Base-by-base conservation (phyloP, 148 eudicot species). In the Spergularia bocconei region DNA sequence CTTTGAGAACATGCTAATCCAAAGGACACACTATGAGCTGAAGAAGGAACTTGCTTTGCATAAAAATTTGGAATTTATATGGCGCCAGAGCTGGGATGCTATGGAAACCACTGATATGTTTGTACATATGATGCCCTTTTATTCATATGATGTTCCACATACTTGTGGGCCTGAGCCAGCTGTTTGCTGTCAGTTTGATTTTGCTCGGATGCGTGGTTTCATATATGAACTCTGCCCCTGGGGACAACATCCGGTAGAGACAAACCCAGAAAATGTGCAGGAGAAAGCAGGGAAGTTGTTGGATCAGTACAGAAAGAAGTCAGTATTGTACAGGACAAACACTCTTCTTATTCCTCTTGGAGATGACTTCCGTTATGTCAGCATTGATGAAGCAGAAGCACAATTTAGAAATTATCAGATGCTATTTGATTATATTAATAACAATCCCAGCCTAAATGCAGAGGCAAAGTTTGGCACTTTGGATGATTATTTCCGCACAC, bases 91-190 rank as follows among this genome's bases (percentile, higher is more conserved):
- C 81, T 96, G 99, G 99, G 99, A 96, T 79, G 75, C 88, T 8
- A 85, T 87, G 77, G 99, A 91, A 87, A 87, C 97, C 65, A 92
- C 98, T 36, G 99, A 96, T 73, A 96, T 96, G 54, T 96, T 96
- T 80, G 99, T 96, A 69, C 99, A 96, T 88, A 91, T 92, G 98
- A 95, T 96, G 99, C 99, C 99, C n/a, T 96, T 96, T 60, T 92
- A 96, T 84, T 92, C 98, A 25, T 96, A 96, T 81, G 99, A 96
- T 80, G 86, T 96, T 68, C 99, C 99, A 36, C 99, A 96, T 80
- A 96, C 99, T 23, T 96, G 99, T 86, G 99, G 99, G 39, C 99
- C 99, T 1, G 99, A 96, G 73, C 99, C 99, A 53, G 99, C 97
- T 47, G 76, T 96, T 75, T 96, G 99, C 77, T 96, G 99, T 79